Percentiles rank a stretch among this genome's conserved stretches.
phyloP scores from a whole-genome alignment of 202 grass and related monocot genomes.

The Tripidium arundinaceum region DNA sequence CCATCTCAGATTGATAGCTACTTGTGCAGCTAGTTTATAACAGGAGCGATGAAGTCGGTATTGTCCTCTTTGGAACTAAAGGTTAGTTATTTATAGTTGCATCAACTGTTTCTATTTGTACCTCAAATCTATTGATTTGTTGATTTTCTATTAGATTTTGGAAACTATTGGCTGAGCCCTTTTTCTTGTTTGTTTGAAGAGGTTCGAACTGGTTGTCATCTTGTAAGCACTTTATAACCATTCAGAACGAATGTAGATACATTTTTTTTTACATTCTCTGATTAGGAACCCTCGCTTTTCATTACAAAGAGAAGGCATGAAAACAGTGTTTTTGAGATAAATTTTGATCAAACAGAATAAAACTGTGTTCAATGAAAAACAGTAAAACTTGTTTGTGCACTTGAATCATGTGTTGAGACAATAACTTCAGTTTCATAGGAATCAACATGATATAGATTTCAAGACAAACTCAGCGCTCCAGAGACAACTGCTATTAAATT shows the following conservation, averaged over 20 bases:
- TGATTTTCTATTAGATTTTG: not conserved
- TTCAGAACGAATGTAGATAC: not conserved
- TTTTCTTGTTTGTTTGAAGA: not conserved
- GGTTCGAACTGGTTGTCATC: not conserved
- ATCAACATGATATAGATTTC: not conserved
- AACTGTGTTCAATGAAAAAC: not conserved
- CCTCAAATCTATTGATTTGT: not conserved
- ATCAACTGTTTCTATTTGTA: not conserved
- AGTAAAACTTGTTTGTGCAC: not conserved
- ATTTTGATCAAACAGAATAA: not conserved
- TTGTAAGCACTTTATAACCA: not conserved
- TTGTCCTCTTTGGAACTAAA: constrained; percentile 82
- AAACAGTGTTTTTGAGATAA: not conserved
- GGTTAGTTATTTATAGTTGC: constrained; percentile 32
- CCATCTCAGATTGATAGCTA: constrained; percentile 7
- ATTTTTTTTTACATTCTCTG: not conserved
- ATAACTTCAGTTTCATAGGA: not conserved
- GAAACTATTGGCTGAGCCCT: not conserved
- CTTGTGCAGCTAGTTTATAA: constrained; percentile 65
- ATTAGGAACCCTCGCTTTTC: not conserved
- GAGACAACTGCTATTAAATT: not conserved
- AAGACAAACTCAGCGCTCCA: not conserved
- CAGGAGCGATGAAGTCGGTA: constrained; percentile 59
- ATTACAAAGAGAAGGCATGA: not conserved
- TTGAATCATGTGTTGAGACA: not conserved